These are phyloP conservation scores for Rhododendron molle DNA, from an alignment of 148 eudicot species.

Conservation along the genomic window DNA sequence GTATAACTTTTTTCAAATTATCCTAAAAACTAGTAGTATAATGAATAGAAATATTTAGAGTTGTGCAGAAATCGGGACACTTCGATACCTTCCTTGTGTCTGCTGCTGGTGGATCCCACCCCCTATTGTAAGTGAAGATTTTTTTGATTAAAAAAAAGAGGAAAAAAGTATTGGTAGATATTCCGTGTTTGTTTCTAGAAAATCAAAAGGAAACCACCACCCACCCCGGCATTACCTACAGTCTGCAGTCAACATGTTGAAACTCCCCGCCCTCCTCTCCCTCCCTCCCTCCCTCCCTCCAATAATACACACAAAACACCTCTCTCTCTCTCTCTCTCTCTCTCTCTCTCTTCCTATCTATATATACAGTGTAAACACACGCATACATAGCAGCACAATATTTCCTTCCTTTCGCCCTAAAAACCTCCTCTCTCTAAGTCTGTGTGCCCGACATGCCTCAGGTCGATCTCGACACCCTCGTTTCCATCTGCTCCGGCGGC, in stretches of 20 bases:
- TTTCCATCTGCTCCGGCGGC: slow-evolving; percentile 36
- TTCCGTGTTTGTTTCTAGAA: neutral
- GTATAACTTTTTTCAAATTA: too few species aligned
- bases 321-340: neutral
- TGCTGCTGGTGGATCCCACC: too few species aligned
- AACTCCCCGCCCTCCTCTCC: neutral
- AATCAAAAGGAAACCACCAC: neutral
- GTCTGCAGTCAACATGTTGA: neutral
- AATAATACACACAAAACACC: neutral
- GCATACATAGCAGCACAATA: neutral
- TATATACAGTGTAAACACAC: neutral
- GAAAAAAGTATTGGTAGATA: neutral
- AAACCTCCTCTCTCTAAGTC: slow-evolving; percentile 5
- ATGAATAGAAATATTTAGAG: too few species aligned
- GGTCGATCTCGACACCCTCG: slow-evolving; percentile 44
- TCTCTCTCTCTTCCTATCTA: neutral
- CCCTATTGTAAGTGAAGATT: too few species aligned
- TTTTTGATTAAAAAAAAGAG: neutral
- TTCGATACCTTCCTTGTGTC: too few species aligned
- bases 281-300: neutral
- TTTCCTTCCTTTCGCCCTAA: neutral
- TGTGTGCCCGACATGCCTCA: slow-evolving; percentile 38
- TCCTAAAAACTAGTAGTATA: too few species aligned
- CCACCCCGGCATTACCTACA: neutral
- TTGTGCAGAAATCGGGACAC: too few species aligned